These are phyloP conservation scores for Penicillium arizonense DNA, from an alignment of 495 filamentous ascomycete species.

Conservation along the genomic window DNA sequence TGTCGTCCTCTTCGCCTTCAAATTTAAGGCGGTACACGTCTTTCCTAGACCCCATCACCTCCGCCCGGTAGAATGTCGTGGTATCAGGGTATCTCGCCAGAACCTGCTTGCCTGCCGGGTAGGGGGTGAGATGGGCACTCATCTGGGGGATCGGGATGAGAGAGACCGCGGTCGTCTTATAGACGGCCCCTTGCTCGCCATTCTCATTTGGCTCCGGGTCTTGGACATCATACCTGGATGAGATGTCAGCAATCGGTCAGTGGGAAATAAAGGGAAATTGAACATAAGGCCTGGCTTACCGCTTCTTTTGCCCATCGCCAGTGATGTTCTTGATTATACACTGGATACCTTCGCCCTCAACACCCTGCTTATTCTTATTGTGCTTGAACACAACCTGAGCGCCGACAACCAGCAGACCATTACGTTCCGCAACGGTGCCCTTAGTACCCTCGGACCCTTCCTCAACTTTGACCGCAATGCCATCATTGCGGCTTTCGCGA, in stretches of 20 bases:
- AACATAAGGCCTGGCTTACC: conserved; percentile 34
- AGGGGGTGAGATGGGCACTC: conserved; percentile 59
- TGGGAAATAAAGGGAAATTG: conserved; percentile 2
- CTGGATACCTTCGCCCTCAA: conserved; percentile 72
- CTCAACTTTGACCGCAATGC: conserved; percentile 51
- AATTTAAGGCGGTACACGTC: conserved; percentile 69
- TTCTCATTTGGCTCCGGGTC: conserved; percentile 87
- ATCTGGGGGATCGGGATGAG: conserved; percentile 80
- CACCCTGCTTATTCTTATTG: conserved; percentile 65
- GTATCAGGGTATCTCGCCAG: conserved; percentile 86
- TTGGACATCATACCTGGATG: conserved; percentile 80
- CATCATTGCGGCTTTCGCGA: conserved; percentile 41
- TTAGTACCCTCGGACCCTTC: conserved; percentile 53
- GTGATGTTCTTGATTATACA: conserved; percentile 82
- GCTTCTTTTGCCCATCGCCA: conserved; percentile 81
- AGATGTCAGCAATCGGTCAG: conserved; percentile 8
- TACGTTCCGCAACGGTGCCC: conserved; percentile 48
- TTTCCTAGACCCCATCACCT: conserved; percentile 75
- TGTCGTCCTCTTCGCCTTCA: conserved; percentile 82
- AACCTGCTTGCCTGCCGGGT: conserved; percentile 76
- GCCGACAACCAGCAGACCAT: conserved; percentile 59
- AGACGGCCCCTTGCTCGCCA: conserved; percentile 67
- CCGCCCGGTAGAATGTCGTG: conserved; percentile 95
- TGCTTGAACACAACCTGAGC: conserved; percentile 87
- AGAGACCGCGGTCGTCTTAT: conserved; percentile 72